These are phyloP conservation scores for Kodamaea restingae DNA, from an alignment of 805 yeast species.

Conservation along the genomic window DNA sequence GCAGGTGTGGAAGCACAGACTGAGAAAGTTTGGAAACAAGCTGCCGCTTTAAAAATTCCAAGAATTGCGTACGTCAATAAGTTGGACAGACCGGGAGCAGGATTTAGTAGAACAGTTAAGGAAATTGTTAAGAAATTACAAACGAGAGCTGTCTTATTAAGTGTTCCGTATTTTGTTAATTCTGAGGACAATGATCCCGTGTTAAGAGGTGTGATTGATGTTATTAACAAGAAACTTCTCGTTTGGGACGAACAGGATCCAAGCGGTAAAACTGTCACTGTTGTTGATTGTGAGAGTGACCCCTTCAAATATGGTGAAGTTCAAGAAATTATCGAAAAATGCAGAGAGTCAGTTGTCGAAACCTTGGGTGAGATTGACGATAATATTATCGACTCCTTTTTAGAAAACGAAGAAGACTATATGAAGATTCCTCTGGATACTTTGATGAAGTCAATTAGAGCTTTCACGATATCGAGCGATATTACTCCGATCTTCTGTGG, in stretches of 20 bases:
- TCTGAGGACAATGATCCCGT: slow-evolving; percentile 28
- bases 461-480: slow-evolving; percentile 53
- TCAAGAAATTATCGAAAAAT: slow-evolving; percentile 46
- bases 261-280: slow-evolving; percentile 50
- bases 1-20: slow-evolving; percentile 99
- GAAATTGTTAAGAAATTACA: slow-evolving; percentile 75
- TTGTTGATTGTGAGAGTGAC: slow-evolving; percentile 31
- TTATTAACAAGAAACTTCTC: slow-evolving; percentile 58
- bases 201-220: slow-evolving; percentile 74
- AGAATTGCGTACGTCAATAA: slow-evolving; percentile 79
- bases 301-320: slow-evolving; percentile 21
- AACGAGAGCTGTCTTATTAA: slow-evolving; percentile 71
- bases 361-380: slow-evolving; percentile 83
- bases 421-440: slow-evolving; percentile 53
- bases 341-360: slow-evolving; percentile 77
- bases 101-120: slow-evolving; percentile 82
- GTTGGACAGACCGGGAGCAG: slow-evolving; percentile 97
- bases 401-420: slow-evolving; percentile 68
- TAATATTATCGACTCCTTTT: slow-evolving; percentile 64
- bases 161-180: slow-evolving; percentile 63
- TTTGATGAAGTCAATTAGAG: slow-evolving; percentile 58
- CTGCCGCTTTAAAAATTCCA: slow-evolving; percentile 64
- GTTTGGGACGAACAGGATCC: slow-evolving; percentile 42
- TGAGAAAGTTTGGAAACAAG: slow-evolving; percentile 94
- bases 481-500: slow-evolving; percentile 88